Base-by-base conservation (phyloP, 192 early-diverging fungal species). In the Umbelopsis isabellina region DNA sequence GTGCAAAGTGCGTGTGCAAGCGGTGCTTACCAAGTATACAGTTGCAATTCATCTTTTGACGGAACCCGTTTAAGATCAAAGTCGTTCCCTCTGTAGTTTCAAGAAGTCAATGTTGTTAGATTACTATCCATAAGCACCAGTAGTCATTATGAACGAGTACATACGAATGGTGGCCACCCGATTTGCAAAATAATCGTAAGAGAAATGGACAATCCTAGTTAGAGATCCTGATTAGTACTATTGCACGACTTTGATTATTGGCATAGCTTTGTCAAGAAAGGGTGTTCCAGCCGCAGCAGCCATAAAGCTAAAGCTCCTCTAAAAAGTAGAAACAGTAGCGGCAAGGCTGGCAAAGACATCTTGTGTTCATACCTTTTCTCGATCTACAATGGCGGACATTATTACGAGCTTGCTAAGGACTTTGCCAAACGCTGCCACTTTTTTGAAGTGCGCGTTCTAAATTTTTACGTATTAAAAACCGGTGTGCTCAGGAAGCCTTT, bases 11-110 rank as follows among this genome's bases (percentile, higher is more conserved):
- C 10, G 22, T 44, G 21, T 66, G 33, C 47, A 15, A 0, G 10
- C 8, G 25, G 4, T 8, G 50, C 27, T 51, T 79, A 88, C 86
- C 87, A 89, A 15, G 87, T 89, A 47, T 89, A 84, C 50, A 89
- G 37, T 37, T 79, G 72, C 21, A 86, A 46, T 77, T 89, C 87
- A 44, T 80, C 77, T 4, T 69, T 68, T 11, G 71, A 71, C 20
- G 85, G 85, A n/a, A 79, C 67, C 22, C 67, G 69, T 1, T 76
- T 66, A 13, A 75, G 61, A 41, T 74, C 78, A 46, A 80, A 81
- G 8, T 82, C 76, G n/a, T 55, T 69, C 11, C 64, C 33, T 64
- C 75, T 80, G 49, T 47, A 30, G 18, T 50, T 23, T 30, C 66
- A 75, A 41, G 7, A 45, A 45, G 21, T 46, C 30, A 52, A 67